Conservation (phyloP, 805 yeast species). For the Saturnispora dispora region DNA sequence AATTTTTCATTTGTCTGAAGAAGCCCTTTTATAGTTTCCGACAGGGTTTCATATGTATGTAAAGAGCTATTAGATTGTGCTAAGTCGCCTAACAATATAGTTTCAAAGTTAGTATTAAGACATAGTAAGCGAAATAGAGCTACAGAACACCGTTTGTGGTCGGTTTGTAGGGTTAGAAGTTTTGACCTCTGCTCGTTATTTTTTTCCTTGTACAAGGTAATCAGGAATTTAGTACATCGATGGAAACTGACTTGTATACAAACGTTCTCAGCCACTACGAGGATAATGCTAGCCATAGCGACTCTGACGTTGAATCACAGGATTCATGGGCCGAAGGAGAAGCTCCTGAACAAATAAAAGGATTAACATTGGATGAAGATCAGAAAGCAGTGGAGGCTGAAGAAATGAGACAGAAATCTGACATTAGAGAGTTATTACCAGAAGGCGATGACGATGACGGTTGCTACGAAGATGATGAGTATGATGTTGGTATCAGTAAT, state of each 20-base stretch:
- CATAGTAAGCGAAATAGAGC: neutral
- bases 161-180: neutral
- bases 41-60: neutral
- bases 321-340: constrained; percentile 3
- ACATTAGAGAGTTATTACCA: neutral
- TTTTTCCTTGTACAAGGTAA: neutral
- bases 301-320: neutral
- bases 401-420: neutral
- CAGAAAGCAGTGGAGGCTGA: neutral
- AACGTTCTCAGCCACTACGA: constrained; percentile 1
- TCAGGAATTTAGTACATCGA: neutral
- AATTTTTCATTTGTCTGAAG: neutral
- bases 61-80: neutral
- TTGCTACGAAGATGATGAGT: neutral
- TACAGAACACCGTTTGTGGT: neutral
- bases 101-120: neutral
- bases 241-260: neutral
- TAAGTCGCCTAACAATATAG: neutral
- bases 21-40: neutral
- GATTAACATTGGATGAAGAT: neutral
- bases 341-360: neutral
- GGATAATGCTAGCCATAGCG: neutral
- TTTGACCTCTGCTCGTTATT: neutral
- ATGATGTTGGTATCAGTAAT: neutral
- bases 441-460: neutral